Base-by-base conservation (phyloP, 345 rosid genomes). In the Ceriops decandra region DNA sequence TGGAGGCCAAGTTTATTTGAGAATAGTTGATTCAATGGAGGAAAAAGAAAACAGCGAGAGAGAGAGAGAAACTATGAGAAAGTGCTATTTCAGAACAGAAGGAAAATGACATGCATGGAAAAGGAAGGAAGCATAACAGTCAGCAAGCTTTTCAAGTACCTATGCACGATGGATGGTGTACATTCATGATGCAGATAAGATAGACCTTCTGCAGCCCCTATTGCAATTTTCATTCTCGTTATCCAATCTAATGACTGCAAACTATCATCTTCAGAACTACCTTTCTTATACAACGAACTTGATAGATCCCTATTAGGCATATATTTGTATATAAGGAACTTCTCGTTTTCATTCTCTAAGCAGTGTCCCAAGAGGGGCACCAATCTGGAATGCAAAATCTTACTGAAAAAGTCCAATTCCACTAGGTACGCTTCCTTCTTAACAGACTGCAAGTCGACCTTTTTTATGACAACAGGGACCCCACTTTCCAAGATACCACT, bases 171-270 rank as follows among this genome's bases (percentile, higher is more conserved):
- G 72, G 98, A 83, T 24, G 97, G 97, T 0, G 76, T 79, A 70
- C 97, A 88, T 85, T 95, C 99, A 67, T 95, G 99, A 80, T 95
- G 98, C 69, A 95, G 82, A 81, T 84, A 85, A 63, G 87, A 81
- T 35, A 95, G 80, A 71, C 82, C 97, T 78, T 95, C 99, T 1
- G 99, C 98, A 27, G 96, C 92, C 79, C 98, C 99, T 62, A 80
- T 86, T 66, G 98, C 99, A 64, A 95, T 87, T 75, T 95, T 95
- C 76, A 95, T 78, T 82, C 99, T 89, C 53, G 96, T 95, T 56
- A 95, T 95, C 99, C 99, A 95, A 82, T 92, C 98, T 80, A 95
- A 72, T 64, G 99, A 90, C 72, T 88, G 85, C 74, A 92, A 81
- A 31, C 83, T 82, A 80, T 87, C 96, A 70, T 84, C 95, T 57